These are phyloP conservation scores for Salix purpurea DNA, from an alignment of 345 rosid species.

Conservation along the genomic window DNA sequence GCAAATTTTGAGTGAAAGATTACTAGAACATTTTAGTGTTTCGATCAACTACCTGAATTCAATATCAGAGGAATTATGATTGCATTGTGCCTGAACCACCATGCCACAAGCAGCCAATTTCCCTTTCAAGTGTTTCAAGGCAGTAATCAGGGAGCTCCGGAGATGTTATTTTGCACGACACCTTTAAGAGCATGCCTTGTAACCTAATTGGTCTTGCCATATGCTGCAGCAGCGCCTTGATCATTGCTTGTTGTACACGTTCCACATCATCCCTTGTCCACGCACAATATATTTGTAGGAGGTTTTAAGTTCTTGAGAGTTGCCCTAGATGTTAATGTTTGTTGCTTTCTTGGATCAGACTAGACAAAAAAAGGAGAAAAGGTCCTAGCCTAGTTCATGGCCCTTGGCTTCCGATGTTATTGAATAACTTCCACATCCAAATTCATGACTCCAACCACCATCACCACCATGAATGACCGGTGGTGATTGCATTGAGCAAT, in stretches of 20 bases:
- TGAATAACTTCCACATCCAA: constrained; percentile 59
- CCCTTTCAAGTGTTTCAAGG: constrained; percentile 58
- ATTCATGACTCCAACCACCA: constrained; percentile 63
- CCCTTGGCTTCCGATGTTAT: constrained; percentile 41
- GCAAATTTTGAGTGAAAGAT: neutral
- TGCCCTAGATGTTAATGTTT: neutral
- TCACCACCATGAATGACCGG: constrained; percentile 58
- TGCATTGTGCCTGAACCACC: constrained; percentile 44
- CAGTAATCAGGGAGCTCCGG: constrained; percentile 60
- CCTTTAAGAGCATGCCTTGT: constrained; percentile 56
- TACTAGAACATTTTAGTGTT: neutral
- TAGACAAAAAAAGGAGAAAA: constrained; percentile 50
- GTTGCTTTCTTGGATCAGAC: constrained; percentile 30
- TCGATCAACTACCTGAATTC: constrained; percentile 48
- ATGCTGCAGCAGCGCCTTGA: constrained; percentile 46
- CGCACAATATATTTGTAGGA: constrained; percentile 20
- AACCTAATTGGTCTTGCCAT: constrained; percentile 39
- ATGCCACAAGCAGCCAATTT: constrained; percentile 27
- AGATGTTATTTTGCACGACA: constrained; percentile 44
- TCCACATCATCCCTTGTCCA: constrained; percentile 58
- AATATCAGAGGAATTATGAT: constrained; percentile 36
- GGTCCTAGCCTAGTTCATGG: constrained; percentile 48
- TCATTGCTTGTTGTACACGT: constrained; percentile 41
- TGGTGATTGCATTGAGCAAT: constrained; percentile 50
- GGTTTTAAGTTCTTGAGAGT: constrained; percentile 1